Evolutionary conservation across 148 eudicot genomes (phyloP), one percentile per base, ranked within the genome.

Genomic region (Chenopodium album): DNA sequence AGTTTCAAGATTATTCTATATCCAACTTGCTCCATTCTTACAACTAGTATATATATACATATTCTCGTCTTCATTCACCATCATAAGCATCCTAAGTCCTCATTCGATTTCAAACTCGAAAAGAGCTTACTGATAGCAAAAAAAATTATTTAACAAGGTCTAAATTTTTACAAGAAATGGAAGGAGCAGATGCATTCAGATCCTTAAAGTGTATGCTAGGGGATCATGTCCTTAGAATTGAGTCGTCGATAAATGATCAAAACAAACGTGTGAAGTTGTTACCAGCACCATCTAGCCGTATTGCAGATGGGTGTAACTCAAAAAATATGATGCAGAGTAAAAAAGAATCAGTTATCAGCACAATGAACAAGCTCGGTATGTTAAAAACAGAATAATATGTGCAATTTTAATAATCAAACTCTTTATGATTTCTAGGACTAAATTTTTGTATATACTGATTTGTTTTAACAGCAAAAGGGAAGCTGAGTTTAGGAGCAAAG

Each of bases 401-500:
- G 62, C 3, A 56, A 56, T 3, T 56, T 56, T 5, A 56, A 56
- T 14, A 19, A 56, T 1, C 4, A 19, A 56, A 56, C 62, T 56
- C 22, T 56, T 14, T 0, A 14, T 2, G 7, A 56, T 56, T 16
- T 14, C 62, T 56, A 56, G 22, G 62, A 56, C 62, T 56, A 16
- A 56, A 0, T 56, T 4, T 56, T 56, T 56, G 22, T 17, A 4
- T 56, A 9, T 3, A 19, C 66, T 50, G 7, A 31, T 81, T 8
- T 22, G 9, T 19, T 75, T 17, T 19, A 14, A 62, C 80, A 82
- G 82, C 54, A 1, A 74, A 74, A 50, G 66, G 73, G 28, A 82
- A 72, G 66, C 73, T 82, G 73, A 50, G 82, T 48, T 16, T 78
- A 73, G 85, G 82, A 65, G 78, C 85, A 7, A 83, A 54, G 44